Percentiles rank a stretch among this genome's conserved stretches.
phyloP scores from a whole-genome alignment of 2,329 filamentous ascomycete genomes.

The Penicillium sp. region DNA sequence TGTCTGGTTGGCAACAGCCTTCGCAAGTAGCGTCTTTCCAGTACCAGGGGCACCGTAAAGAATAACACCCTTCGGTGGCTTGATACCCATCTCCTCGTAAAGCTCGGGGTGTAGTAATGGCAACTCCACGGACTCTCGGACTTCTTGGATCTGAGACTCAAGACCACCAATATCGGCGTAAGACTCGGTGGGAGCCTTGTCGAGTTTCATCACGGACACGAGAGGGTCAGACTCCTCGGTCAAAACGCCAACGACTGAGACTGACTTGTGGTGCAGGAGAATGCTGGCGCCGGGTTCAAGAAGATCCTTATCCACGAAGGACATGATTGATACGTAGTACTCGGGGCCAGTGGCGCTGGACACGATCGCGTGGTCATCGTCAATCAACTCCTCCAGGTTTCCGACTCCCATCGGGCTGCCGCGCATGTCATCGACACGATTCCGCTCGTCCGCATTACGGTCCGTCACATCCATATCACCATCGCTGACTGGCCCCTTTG shows the following conservation, averaged over 20 bases:
- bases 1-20: constrained; percentile 98
- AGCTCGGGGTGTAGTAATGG: constrained; percentile 92
- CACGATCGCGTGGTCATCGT: constrained; percentile 98
- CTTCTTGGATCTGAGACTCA: constrained; percentile 93
- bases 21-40: constrained; percentile 91
- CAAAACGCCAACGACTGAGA: constrained; percentile 93
- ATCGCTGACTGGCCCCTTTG: constrained; percentile 51
- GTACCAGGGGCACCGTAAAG: constrained; percentile 96
- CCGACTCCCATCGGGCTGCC: constrained; percentile 98
- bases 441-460: constrained; percentile 87
- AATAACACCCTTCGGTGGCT: constrained; percentile 98
- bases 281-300: constrained; percentile 95
- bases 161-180: constrained; percentile 98
- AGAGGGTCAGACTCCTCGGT: constrained; percentile 94
- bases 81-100: constrained; percentile 99
- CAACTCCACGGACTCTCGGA: constrained; percentile 92
- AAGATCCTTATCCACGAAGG: constrained; percentile 97
- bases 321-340: constrained; percentile 99
- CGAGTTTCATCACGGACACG: constrained; percentile 98
- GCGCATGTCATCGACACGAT: constrained; percentile 95
- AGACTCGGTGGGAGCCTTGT: constrained; percentile 96
- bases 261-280: constrained; percentile 92
- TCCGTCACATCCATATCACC: constrained; percentile 74
- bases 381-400: constrained; percentile 96
- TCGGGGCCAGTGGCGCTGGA: constrained; percentile 95